Evolutionary conservation across 768 basidiomycete genomes (phyloP).

Genomic region (Pleurotus platypus): DNA sequence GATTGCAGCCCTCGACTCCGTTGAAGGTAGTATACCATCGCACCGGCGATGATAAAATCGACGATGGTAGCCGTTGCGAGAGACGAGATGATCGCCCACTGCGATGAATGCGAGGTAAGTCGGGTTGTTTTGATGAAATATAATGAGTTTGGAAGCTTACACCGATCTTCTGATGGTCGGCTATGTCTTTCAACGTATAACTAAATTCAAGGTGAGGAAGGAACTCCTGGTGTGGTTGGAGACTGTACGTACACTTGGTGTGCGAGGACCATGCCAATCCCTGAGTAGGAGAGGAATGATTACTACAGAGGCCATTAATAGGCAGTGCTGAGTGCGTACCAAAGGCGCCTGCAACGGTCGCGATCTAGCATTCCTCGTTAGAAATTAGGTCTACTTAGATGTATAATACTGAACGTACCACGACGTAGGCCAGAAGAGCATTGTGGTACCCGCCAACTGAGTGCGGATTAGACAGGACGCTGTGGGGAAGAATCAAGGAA

Average conservation of each 20-base stretch:
- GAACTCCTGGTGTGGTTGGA: neutral
- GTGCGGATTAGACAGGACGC: neutral
- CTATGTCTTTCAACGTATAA: neutral
- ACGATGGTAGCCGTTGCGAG: constrained; percentile 18
- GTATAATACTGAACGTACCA: neutral
- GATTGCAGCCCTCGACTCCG: constrained; percentile 14
- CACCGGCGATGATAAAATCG: constrained; percentile 20
- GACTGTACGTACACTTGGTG: neutral
- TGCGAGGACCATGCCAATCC: constrained; percentile 1
- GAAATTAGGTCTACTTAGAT: neutral
- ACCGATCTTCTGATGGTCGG: neutral
- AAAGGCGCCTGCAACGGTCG: constrained; percentile 1
- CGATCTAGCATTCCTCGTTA: neutral
- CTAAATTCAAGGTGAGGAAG: neutral
- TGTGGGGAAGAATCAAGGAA: neutral
- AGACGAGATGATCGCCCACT: constrained; percentile 23
- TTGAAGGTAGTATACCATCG: constrained; percentile 21
- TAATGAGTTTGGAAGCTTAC: neutral
- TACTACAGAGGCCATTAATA: neutral
- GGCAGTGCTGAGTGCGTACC: neutral
- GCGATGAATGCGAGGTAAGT: neutral
- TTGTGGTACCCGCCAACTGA: constrained; percentile 5
- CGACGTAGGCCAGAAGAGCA: neutral
- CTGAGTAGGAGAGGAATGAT: neutral
- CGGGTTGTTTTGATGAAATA: neutral